Conservation (phyloP, 768 basidiomycete genomes). For the Clitopilus hobsonii region DNA sequence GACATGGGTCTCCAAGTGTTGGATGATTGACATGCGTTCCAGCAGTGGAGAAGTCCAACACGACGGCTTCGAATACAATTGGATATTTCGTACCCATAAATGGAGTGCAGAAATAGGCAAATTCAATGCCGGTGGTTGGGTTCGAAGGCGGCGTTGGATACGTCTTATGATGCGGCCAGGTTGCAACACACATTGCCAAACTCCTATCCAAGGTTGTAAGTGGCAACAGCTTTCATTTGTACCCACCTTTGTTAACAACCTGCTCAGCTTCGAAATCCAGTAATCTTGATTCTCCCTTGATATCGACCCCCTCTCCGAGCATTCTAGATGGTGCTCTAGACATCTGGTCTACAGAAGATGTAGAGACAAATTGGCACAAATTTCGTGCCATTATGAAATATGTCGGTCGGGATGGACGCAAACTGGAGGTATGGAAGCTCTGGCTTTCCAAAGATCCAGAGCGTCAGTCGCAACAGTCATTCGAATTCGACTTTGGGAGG, state of each 20-base stretch:
- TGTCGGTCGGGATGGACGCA: constrained; percentile 63
- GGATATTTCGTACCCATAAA: constrained; percentile 58
- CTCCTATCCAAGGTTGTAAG: neutral
- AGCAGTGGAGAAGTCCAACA: constrained; percentile 71
- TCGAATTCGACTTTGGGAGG: constrained; percentile 11
- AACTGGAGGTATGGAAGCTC: constrained; percentile 68
- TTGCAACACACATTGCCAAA: constrained; percentile 2
- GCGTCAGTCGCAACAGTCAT: constrained; percentile 19
- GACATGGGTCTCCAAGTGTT: constrained; percentile 74
- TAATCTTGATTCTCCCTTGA: constrained; percentile 12
- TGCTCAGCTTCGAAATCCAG: neutral
- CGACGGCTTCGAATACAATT: constrained; percentile 87
- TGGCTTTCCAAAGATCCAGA: constrained; percentile 51
- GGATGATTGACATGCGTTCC: constrained; percentile 89
- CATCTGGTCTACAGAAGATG: constrained; percentile 51
- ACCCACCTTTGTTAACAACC: neutral
- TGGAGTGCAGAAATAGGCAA: constrained; percentile 65
- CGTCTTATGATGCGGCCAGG: constrained; percentile 78
- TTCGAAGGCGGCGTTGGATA: constrained; percentile 78
- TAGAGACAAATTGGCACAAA: constrained; percentile 55
- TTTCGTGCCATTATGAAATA: constrained; percentile 47
- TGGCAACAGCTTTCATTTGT: neutral
- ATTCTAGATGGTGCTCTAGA: constrained; percentile 19
- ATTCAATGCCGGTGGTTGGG: constrained; percentile 65
- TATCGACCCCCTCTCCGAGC: constrained; percentile 5